Conservation (phyloP, 768 basidiomycete genomes). For the Tulasnella sp. region DNA sequence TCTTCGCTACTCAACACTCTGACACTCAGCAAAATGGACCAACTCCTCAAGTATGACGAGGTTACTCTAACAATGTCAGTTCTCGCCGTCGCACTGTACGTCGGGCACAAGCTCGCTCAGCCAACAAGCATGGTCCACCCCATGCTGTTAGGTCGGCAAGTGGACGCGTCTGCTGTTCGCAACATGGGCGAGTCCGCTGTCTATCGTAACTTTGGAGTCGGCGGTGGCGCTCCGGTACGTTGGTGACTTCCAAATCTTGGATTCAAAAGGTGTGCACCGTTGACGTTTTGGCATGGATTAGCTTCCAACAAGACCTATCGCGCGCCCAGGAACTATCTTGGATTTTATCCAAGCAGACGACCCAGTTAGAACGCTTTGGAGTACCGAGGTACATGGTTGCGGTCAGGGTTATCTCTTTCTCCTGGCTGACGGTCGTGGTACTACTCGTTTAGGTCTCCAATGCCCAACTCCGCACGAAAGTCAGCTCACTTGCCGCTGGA, state of each 20-base stretch:
- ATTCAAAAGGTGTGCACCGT: background rate
- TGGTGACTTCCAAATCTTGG: background rate
- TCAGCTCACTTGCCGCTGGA: conserved; percentile 69
- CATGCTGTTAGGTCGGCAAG: conserved; percentile 88
- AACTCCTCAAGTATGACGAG: conserved; percentile 21
- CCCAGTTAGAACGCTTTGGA: conserved; percentile 71
- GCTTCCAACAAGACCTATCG: conserved; percentile 70
- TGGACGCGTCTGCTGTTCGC: conserved; percentile 78
- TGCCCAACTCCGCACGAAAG: conserved; percentile 58
- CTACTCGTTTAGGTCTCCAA: conserved; percentile 60
- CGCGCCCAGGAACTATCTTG: conserved; percentile 61
- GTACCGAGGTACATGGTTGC: conserved; percentile 53
- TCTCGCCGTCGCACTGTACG: conserved; percentile 51
- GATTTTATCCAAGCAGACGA: conserved; percentile 68
- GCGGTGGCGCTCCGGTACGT: conserved; percentile 54
- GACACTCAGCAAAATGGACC: background rate
- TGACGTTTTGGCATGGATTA: conserved; percentile 34
- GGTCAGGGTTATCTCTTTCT: background rate
- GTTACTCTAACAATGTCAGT: conserved; percentile 8
- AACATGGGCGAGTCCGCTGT: conserved; percentile 79
- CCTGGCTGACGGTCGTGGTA: conserved; percentile 9
- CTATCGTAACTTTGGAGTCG: conserved; percentile 82
- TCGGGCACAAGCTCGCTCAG: conserved; percentile 21
- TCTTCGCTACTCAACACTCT: conserved; percentile 1
- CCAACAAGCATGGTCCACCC: conserved; percentile 67